Percentiles rank a stretch among this genome's conserved stretches.
phyloP scores from a whole-genome alignment of 2,329 filamentous ascomycete genomes.

The Neonectria ditissima region DNA sequence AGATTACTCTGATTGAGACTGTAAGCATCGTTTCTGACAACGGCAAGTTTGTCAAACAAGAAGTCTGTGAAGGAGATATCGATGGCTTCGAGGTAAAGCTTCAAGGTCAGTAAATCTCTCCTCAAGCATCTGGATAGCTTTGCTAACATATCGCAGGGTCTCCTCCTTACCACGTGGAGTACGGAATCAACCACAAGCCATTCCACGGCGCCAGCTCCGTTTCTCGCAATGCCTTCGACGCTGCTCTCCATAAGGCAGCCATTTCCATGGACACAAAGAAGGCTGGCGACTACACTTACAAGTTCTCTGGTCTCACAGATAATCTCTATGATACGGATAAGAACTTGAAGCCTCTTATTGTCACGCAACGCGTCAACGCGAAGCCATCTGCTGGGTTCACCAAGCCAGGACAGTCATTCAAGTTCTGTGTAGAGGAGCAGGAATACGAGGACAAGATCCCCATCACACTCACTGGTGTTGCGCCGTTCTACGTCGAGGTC shows the following conservation, averaged over 20 bases:
- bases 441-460: constrained; percentile 88
- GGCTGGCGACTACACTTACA: constrained; percentile 87
- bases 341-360: constrained; percentile 72
- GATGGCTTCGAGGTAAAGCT: constrained; percentile 87
- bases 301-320: constrained; percentile 85
- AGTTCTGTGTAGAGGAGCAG: constrained; percentile 90
- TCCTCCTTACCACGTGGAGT: constrained; percentile 85
- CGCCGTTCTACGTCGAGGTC: constrained; percentile 91
- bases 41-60: constrained; percentile 75
- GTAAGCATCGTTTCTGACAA: constrained; percentile 66
- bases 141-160: constrained; percentile 65
- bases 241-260: constrained; percentile 79
- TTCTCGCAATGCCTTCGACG: constrained; percentile 79
- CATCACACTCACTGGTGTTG: constrained; percentile 82
- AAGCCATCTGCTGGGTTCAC: constrained; percentile 85
- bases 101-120: constrained; percentile 66
- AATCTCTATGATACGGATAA: constrained; percentile 84
- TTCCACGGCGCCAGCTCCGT: constrained; percentile 73
- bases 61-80: constrained; percentile 94
- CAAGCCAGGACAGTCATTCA: constrained; percentile 92
- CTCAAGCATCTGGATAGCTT: neutral
- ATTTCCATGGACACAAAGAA: constrained; percentile 88
- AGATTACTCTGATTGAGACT: constrained; percentile 74
- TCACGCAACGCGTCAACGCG: constrained; percentile 87
- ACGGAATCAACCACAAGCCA: constrained; percentile 80